Percentiles rank a stretch among this genome's conserved stretches.
phyloP scores from a whole-genome alignment of 371 early-diverging fungal species.

The Mucor lusitanicus region DNA sequence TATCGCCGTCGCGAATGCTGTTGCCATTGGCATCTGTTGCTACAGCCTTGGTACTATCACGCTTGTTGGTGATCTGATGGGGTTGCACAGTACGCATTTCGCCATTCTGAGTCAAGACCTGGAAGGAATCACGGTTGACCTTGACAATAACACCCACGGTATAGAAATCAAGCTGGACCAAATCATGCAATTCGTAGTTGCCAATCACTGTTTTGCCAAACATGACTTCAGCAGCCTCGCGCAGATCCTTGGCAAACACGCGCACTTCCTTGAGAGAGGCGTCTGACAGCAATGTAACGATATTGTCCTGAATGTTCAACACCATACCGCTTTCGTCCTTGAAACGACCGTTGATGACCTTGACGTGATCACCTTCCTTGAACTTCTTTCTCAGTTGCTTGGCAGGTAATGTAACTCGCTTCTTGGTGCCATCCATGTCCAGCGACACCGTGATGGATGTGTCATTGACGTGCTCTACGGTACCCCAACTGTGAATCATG shows the following conservation, averaged over 20 bases:
- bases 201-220: conserved; percentile 51
- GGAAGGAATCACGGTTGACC: conserved; percentile 74
- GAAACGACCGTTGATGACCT: conserved; percentile 90
- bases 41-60: conserved; percentile 68
- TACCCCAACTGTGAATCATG: conserved; percentile 81
- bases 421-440: conserved; percentile 52
- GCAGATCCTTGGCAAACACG: conserved; percentile 89
- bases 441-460: conserved; percentile 65
- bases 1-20: conserved; percentile 79
- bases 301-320: conserved; percentile 73
- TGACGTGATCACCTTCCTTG: conserved; percentile 89
- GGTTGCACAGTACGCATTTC: conserved; percentile 67
- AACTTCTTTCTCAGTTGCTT: conserved; percentile 86
- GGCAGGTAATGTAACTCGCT: conserved; percentile 50
- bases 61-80: conserved; percentile 72
- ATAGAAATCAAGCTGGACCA: conserved; percentile 78
- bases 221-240: conserved; percentile 65
- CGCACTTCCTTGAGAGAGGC: conserved; percentile 69
- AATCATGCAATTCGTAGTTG: conserved; percentile 82
- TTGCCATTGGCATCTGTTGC: conserved; percentile 80
- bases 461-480: conserved; percentile 70
- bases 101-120: conserved; percentile 83
- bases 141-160: conserved; percentile 86
- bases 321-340: conserved; percentile 90
- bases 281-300: conserved; percentile 85